Percentiles rank a stretch among this genome's conserved stretches.
Conservation (phyloP, 73 alveolate species). For the Stentor coeruleus region DNA sequence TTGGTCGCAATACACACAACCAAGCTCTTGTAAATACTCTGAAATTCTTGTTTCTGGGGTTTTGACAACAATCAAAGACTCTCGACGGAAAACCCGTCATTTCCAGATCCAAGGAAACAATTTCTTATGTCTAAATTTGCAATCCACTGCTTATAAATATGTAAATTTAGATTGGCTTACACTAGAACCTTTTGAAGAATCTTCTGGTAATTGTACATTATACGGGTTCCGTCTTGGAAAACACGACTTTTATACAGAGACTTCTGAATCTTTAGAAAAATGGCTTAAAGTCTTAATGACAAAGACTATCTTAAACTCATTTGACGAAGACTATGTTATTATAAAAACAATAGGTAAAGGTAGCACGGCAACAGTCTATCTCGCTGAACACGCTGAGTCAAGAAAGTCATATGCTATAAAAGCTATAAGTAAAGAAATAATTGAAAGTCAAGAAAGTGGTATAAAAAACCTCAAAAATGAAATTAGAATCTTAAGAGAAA, state of each 20-base stretch:
- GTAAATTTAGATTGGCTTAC: too few relatives aligned
- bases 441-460: neutral
- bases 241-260: neutral
- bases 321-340: slow-evolving; percentile 13
- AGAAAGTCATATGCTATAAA: neutral
- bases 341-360: neutral
- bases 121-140: too few relatives aligned
- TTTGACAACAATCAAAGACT: too few relatives aligned
- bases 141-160: too few relatives aligned
- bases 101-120: too few relatives aligned
- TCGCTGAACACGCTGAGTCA: neutral
- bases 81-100: too few relatives aligned
- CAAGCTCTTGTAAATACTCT: too few relatives aligned
- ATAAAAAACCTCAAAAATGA: neutral
- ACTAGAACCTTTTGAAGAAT: neutral
- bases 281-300: neutral
- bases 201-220: neutral
- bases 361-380: slow-evolving; percentile 5
- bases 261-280: neutral
- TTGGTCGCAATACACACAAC: too few relatives aligned
- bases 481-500: neutral
- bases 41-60: too few relatives aligned
- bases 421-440: neutral
- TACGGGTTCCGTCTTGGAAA: neutral
- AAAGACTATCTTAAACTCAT: neutral